Evolutionary conservation across 2,329 filamentous ascomycete genomes (phyloP), one percentile per base, ranked within the genome.

Genomic region (Pezicula carpinea): DNA sequence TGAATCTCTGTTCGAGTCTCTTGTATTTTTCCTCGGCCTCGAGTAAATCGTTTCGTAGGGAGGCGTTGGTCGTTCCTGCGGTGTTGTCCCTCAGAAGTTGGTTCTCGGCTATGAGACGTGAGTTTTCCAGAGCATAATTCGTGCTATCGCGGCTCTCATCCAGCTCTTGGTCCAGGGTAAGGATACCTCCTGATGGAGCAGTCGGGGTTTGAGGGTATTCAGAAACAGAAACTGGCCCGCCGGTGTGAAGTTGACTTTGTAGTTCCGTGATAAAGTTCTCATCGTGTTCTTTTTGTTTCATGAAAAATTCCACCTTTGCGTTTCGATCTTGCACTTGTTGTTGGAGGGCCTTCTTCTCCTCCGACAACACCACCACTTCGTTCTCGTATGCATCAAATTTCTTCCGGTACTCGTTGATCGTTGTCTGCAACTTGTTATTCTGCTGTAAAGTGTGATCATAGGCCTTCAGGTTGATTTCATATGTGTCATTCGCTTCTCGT

Each of bases 91-190:
- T 75, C 11, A 84, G 66, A 6, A 83, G 62, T 31, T 75, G 72
- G 55, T 82, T 83, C 62, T 85, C 82, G 5, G 80, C 76, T 59
- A 77, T 79, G 40, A 85, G 66, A 29, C 80, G 74, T 23, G 77
- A 77, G 18, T 81, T 60, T n/a, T 73, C 72, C 36, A 79, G 65
- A 10, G 71, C 69, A 41, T 77, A 64, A 14, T 69, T 69, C 19
- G 70, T 70, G 43, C 46, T 46, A 26, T 57, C 54, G 21, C 54
- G 51, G 31, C 48, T 56, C 39, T 57, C 54, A 39, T 78, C 74
- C 4, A 85, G 69, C 61, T 85, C 81, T 49, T 83, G 76, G 61
- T 82, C 80, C 7, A 85, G 73, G 49, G 67, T 79, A 34, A 75
- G 67, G 3, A 41, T 49, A 35, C 19, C 35, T 39, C 43, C 31